Evolutionary conservation across 2,329 filamentous ascomycete genomes (phyloP).

Genomic region (Penicillium rolfsii): DNA sequence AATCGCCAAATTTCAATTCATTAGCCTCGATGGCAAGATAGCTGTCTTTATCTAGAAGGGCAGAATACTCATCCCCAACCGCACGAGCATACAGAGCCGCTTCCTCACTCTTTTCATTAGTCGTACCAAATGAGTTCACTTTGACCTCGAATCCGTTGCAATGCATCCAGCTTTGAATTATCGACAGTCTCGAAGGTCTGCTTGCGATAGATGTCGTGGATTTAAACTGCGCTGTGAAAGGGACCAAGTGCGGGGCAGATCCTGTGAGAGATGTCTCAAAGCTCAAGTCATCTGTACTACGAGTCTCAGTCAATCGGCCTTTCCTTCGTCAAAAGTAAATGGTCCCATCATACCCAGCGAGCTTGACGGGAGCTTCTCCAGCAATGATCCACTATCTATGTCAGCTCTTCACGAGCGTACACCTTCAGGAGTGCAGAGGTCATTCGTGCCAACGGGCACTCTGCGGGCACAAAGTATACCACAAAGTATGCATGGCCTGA

Average conservation of each 20-base stretch:
- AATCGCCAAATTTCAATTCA: constrained; percentile 6
- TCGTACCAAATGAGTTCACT: background rate
- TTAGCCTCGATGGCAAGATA: background rate
- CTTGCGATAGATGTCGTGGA: constrained; percentile 31
- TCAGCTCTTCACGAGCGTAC: constrained; percentile 21
- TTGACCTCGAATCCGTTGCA: background rate
- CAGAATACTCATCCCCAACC: background rate
- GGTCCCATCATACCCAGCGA: constrained; percentile 2
- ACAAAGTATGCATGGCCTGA: background rate
- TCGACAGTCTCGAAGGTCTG: constrained; percentile 29
- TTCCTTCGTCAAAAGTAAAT: constrained; percentile 7
- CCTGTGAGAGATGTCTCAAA: constrained; percentile 31
- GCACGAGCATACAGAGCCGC: background rate
- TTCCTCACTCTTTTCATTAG: too few species aligned
- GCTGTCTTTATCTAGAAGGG: background rate
- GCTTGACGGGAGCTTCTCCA: background rate
- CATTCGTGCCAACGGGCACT: background rate
- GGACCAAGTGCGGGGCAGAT: constrained; percentile 25
- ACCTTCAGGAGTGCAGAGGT: constrained; percentile 17
- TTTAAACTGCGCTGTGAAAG: constrained; percentile 32
- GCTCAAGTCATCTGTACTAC: constrained; percentile 30
- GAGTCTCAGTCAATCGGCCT: constrained; percentile 20
- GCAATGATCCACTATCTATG: constrained; percentile 7
- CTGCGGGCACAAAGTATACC: background rate
- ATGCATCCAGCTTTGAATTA: constrained; percentile 28